phyloP scores from a whole-genome alignment of 2,329 filamentous ascomycete species.

The Paraconiothyrium sp. region DNA sequence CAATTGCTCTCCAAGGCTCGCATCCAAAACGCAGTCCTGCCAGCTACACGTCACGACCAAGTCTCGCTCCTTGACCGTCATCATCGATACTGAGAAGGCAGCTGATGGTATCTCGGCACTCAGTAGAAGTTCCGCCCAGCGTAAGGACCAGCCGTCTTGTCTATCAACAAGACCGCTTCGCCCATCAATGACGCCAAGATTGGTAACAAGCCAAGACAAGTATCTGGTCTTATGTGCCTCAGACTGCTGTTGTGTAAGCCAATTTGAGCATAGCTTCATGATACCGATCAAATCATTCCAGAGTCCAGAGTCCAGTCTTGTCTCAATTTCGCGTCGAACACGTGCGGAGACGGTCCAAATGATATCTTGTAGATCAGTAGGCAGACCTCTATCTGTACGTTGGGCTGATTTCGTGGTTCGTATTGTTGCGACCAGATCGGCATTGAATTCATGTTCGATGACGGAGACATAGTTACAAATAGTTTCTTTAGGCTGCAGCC shows the following conservation, averaged over 20 bases:
- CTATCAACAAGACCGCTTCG: background rate
- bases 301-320: slow-evolving; percentile 1
- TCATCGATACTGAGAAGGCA: background rate
- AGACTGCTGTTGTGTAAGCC: background rate
- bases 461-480: slow-evolving; percentile 23
- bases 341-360: slow-evolving; percentile 1
- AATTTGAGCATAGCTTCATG: background rate
- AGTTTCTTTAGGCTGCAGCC: background rate
- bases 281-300: slow-evolving; percentile 2
- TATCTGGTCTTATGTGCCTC: background rate
- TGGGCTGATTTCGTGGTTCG: slow-evolving; percentile 4
- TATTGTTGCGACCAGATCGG: slow-evolving; percentile 14
- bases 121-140: background rate
- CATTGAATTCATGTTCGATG: slow-evolving; percentile 20
- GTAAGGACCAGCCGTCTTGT: background rate
- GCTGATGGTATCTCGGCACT: slow-evolving; percentile 5
- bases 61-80: background rate
- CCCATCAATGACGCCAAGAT: slow-evolving; percentile 15
- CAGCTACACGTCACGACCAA: slow-evolving; percentile 4
- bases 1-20: background rate
- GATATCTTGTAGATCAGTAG: slow-evolving; percentile 5
- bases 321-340: slow-evolving; percentile 4
- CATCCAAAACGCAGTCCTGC: background rate
- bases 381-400: background rate
- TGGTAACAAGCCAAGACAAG: slow-evolving; percentile 15